A percentile compares a stretch with the other conserved stretches of the same genome.
Conservation (phyloP, 345 rosid genomes). For the Pistacia integerrima region DNA sequence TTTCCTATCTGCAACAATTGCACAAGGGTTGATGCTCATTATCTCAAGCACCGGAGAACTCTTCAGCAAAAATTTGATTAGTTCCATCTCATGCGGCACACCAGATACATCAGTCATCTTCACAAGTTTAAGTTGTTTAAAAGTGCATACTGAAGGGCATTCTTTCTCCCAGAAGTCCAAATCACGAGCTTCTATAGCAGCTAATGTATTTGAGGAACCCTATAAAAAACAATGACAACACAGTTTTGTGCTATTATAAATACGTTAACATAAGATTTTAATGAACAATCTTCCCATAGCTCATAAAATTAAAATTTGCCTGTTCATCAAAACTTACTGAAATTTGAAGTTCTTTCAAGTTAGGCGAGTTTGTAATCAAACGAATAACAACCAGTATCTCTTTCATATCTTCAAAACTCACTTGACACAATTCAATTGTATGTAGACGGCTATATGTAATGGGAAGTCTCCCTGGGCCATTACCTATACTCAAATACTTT, state of each 20-base stretch:
- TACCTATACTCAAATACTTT: constrained; percentile 90
- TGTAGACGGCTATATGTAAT: constrained; percentile 62
- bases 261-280: background rate
- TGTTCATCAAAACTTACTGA: constrained; percentile 57
- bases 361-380: constrained; percentile 81
- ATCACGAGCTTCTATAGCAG: constrained; percentile 54
- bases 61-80: constrained; percentile 72
- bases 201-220: constrained; percentile 64
- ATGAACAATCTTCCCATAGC: background rate
- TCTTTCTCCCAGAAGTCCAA: constrained; percentile 61
- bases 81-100: constrained; percentile 77
- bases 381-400: constrained; percentile 83
- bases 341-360: constrained; percentile 68
- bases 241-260: background rate
- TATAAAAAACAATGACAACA: constrained; percentile 21
- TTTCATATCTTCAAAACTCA: constrained; percentile 84
- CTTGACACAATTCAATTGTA: constrained; percentile 72
- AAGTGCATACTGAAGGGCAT: constrained; percentile 51
- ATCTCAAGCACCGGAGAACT: constrained; percentile 67
- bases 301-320: constrained; percentile 8
- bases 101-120: constrained; percentile 77
- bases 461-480: constrained; percentile 59
- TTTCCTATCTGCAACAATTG: constrained; percentile 49
- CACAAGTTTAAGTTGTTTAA: constrained; percentile 54
- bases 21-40: constrained; percentile 57